Conservation (phyloP, 2,329 filamentous ascomycete genomes). For the Coniochaeta sp. region DNA sequence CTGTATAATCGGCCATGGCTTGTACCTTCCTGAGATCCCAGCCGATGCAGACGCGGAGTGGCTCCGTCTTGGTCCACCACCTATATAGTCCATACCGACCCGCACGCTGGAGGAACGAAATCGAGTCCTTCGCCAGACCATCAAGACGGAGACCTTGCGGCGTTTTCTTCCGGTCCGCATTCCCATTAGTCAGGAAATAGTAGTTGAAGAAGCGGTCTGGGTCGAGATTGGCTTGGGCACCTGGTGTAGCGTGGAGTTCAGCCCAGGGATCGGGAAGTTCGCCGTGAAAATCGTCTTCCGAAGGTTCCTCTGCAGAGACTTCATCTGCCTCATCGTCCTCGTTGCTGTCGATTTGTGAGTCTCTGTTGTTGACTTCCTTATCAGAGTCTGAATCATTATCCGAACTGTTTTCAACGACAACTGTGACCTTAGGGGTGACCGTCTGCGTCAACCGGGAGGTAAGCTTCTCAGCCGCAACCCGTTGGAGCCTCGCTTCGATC, state of each 20-base stretch:
- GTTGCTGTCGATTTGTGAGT: too few relatives aligned
- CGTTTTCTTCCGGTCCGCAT: background rate
- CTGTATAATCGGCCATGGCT: background rate
- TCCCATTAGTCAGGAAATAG: background rate
- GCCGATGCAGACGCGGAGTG: background rate
- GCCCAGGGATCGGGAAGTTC: background rate
- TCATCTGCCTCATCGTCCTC: background rate
- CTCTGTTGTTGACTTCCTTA: too few relatives aligned
- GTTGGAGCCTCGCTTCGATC: background rate
- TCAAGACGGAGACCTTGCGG: background rate
- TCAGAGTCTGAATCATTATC: too few relatives aligned
- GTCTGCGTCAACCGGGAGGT: background rate
- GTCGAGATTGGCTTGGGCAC: background rate
- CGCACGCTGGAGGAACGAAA: background rate
- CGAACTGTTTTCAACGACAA: too few relatives aligned
- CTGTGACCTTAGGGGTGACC: too few relatives aligned
- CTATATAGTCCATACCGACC: background rate
- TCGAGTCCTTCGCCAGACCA: background rate
- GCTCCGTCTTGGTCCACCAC: background rate
- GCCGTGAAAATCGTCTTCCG: background rate
- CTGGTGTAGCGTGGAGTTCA: background rate
- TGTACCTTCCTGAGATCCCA: background rate
- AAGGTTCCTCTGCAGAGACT: too few relatives aligned
- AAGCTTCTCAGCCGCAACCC: background rate
- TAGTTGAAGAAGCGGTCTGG: background rate